Evolutionary conservation across 2,329 filamentous ascomycete genomes (phyloP).

Genomic region (Fusarium sp.): DNA sequence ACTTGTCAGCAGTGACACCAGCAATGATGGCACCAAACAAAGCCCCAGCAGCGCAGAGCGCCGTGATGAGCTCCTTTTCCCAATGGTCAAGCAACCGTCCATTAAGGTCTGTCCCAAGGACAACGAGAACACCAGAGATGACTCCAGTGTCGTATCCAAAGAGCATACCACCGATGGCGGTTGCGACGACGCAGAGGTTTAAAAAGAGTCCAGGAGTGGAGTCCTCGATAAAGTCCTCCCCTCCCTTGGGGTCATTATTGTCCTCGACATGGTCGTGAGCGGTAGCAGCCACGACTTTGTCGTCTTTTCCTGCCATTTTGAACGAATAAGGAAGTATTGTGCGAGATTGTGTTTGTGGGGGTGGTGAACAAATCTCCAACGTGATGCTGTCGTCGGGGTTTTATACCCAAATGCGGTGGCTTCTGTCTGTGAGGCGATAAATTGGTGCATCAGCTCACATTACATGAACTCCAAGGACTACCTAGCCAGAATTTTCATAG

Average conservation of each 20-base stretch:
- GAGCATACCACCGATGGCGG: slow-evolving; percentile 32
- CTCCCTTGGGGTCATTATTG: slow-evolving; percentile 14
- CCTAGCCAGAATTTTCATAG: neutral
- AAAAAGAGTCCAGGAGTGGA: slow-evolving; percentile 26
- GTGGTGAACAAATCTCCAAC: neutral
- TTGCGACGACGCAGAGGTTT: slow-evolving; percentile 28
- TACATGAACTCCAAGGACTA: neutral
- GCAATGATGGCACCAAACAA: slow-evolving; percentile 36
- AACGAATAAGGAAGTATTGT: neutral
- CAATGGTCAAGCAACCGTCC: slow-evolving; percentile 7
- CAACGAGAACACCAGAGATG: slow-evolving; percentile 59
- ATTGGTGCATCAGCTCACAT: neutral
- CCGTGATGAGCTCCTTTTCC: slow-evolving; percentile 36
- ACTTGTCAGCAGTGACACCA: slow-evolving; percentile 35
- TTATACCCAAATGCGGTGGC: slow-evolving; percentile 3
- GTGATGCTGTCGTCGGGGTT: neutral
- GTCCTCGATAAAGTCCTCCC: slow-evolving; percentile 25
- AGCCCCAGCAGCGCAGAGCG: slow-evolving; percentile 34
- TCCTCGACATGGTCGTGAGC: slow-evolving; percentile 20
- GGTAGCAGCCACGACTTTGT: slow-evolving; percentile 5
- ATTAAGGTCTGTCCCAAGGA: slow-evolving; percentile 44
- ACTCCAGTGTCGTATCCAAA: slow-evolving; percentile 60
- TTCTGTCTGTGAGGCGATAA: neutral
- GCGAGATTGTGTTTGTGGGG: neutral
- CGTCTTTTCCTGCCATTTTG: slow-evolving; percentile 23